Evolutionary conservation across 345 rosid species (phyloP).

Genomic region (Aquilaria sinensis): DNA sequence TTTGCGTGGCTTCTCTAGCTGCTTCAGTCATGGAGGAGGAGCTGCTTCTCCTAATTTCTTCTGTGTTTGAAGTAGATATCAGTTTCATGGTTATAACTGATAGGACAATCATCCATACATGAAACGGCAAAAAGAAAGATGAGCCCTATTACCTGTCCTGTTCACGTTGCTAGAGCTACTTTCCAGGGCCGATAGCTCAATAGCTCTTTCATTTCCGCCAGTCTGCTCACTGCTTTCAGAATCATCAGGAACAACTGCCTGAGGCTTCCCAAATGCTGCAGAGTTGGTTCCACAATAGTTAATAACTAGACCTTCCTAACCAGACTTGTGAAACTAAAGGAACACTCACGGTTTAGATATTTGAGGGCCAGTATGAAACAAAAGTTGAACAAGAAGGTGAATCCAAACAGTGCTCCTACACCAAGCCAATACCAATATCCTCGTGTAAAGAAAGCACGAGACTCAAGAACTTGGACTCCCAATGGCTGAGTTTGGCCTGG

Average conservation of each 20-base stretch:
- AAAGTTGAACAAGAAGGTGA: constrained; percentile 41
- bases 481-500: constrained; percentile 20
- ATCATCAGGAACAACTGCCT: constrained; percentile 37
- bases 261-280: constrained; percentile 54
- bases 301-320: not conserved
- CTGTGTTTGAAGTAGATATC: not conserved
- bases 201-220: constrained; percentile 14
- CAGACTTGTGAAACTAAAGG: constrained; percentile 7
- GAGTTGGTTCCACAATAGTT: not conserved
- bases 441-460: constrained; percentile 35
- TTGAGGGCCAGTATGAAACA: constrained; percentile 42
- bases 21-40: constrained; percentile 11
- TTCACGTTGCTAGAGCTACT: constrained; percentile 14
- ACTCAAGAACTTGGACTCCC: constrained; percentile 41
- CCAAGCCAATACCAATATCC: constrained; percentile 74
- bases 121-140: not conserved
- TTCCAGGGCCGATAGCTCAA: constrained; percentile 16
- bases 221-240: constrained; percentile 19
- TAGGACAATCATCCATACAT: constrained; percentile 1
- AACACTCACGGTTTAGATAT: constrained; percentile 39
- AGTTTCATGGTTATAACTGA: not conserved
- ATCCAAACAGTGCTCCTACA: constrained; percentile 45
- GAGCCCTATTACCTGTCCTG: constrained; percentile 13
- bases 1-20: constrained; percentile 7
- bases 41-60: constrained; percentile 8